Percentiles rank a stretch among this genome's conserved stretches.
Evolutionary conservation across 2,329 filamentous ascomycete species (phyloP).

Genomic region (Zarea fungicola): DNA sequence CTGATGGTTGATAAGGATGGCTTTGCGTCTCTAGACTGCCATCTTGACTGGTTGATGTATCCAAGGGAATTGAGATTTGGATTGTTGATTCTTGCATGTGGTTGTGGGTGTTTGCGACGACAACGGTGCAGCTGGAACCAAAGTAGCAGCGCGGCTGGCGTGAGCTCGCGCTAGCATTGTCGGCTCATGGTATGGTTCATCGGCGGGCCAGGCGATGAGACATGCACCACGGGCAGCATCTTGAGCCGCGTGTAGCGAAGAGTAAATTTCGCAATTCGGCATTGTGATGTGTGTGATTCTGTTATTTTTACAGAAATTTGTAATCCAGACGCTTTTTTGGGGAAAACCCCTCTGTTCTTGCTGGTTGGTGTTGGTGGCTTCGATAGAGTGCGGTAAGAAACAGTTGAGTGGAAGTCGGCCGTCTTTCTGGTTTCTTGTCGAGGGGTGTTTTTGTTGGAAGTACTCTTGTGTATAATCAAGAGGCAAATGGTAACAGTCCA

Average conservation of each 20-base stretch:
- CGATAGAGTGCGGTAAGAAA: no score
- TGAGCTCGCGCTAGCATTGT: background rate
- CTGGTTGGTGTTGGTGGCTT: background rate
- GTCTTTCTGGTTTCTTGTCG: no score
- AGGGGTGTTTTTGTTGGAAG: no score
- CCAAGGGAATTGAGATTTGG: constrained; percentile 1
- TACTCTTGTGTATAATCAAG: no score
- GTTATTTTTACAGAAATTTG: background rate
- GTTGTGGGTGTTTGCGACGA: background rate
- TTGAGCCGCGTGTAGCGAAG: constrained; percentile 21
- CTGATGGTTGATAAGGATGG: no score
- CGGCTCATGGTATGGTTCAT: constrained; percentile 19
- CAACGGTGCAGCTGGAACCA: background rate
- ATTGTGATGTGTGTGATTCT: background rate
- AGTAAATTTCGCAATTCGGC: constrained; percentile 16
- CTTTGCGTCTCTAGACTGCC: background rate
- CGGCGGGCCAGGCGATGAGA: constrained; percentile 24
- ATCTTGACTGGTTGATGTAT: background rate
- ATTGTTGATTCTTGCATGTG: background rate
- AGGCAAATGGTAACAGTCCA: no score
- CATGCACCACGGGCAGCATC: constrained; percentile 21
- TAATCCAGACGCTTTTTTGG: background rate
- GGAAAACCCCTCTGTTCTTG: no score
- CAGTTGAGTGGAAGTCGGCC: no score
- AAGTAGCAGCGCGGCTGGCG: constrained; percentile 3